Conservation (phyloP, 2,329 filamentous ascomycete species). For the Arthrobotrys sinensis region DNA sequence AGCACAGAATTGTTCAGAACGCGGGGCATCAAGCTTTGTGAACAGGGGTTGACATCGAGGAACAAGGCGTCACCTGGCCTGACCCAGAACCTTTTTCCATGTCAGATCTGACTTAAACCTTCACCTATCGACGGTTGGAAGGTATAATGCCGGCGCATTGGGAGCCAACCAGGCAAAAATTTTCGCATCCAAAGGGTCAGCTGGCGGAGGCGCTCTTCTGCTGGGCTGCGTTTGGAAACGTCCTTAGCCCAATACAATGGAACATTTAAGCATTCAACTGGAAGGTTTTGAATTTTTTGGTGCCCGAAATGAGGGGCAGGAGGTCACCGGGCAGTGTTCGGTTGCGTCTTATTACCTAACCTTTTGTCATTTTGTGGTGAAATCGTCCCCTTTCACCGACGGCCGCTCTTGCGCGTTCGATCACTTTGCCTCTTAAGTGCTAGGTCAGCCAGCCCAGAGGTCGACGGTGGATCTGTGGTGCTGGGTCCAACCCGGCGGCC, state of each 20-base stretch:
- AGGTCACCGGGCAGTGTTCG: slow-evolving; percentile 53
- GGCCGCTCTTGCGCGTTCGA: slow-evolving; percentile 3
- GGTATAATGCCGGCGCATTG: slow-evolving; percentile 25
- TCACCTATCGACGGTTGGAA: slow-evolving; percentile 4
- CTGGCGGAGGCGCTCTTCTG: slow-evolving; percentile 59
- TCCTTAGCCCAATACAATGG: slow-evolving; percentile 45
- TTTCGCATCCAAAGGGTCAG: slow-evolving; percentile 45
- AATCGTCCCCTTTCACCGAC: slow-evolving; percentile 53
- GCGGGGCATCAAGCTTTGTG: slow-evolving; percentile 47
- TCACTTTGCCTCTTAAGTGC: not conserved
- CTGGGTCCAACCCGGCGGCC: slow-evolving; percentile 38
- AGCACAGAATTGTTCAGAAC: slow-evolving; percentile 8
- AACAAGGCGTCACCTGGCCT: slow-evolving; percentile 53
- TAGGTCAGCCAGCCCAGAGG: slow-evolving; percentile 1
- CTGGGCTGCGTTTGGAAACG: slow-evolving; percentile 36
- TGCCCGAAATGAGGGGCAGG: slow-evolving; percentile 48
- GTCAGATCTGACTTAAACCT: slow-evolving; percentile 35
- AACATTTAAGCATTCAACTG: slow-evolving; percentile 9
- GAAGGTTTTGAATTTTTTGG: slow-evolving; percentile 18
- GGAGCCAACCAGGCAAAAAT: slow-evolving; percentile 24
- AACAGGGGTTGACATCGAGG: slow-evolving; percentile 41
- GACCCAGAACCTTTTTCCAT: slow-evolving; percentile 19
- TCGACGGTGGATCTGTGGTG: slow-evolving; percentile 22
- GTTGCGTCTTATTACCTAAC: slow-evolving; percentile 59
- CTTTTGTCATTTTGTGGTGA: slow-evolving; percentile 59